Conservation (phyloP, 495 filamentous ascomycete genomes). For the Penicillium salamii region DNA sequence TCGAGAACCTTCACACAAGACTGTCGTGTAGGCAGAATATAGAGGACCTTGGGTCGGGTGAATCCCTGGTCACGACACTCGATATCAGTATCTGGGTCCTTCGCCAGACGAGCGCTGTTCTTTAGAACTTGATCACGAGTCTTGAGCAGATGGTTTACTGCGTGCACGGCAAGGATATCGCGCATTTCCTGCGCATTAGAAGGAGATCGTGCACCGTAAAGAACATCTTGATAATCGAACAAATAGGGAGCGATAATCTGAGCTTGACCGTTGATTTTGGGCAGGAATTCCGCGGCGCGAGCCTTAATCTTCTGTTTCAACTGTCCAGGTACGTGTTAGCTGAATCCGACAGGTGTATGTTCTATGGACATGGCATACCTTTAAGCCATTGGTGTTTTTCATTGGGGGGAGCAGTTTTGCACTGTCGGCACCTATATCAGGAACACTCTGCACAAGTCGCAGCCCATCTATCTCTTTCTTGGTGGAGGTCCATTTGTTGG, state of each 20-base stretch:
- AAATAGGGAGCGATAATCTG: constrained; percentile 41
- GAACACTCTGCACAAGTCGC: constrained; percentile 39
- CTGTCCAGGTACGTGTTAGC: constrained; percentile 17
- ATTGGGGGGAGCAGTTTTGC: constrained; percentile 30
- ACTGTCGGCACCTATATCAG: constrained; percentile 26
- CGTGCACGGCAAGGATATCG: constrained; percentile 74
- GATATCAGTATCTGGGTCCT: constrained; percentile 57
- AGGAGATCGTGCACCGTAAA: constrained; percentile 69
- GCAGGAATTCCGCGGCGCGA: constrained; percentile 32
- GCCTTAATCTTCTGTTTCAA: constrained; percentile 46
- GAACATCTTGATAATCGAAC: constrained; percentile 76
- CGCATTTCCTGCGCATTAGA: constrained; percentile 64
- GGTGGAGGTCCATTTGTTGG: constrained; percentile 54
- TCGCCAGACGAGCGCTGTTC: constrained; percentile 76
- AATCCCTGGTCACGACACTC: constrained; percentile 94
- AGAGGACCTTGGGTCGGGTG: constrained; percentile 87
- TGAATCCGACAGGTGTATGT: background rate
- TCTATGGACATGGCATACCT: constrained; percentile 19
- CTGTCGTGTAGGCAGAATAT: constrained; percentile 83
- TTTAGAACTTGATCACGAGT: constrained; percentile 90
- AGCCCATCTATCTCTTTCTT: constrained; percentile 49
- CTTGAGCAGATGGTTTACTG: constrained; percentile 87
- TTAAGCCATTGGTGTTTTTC: constrained; percentile 36
- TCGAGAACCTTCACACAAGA: constrained; percentile 76
- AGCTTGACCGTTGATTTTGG: constrained; percentile 29